Conservation (phyloP, 371 early-diverging fungal genomes). For the Haplosporangium sp. region DNA sequence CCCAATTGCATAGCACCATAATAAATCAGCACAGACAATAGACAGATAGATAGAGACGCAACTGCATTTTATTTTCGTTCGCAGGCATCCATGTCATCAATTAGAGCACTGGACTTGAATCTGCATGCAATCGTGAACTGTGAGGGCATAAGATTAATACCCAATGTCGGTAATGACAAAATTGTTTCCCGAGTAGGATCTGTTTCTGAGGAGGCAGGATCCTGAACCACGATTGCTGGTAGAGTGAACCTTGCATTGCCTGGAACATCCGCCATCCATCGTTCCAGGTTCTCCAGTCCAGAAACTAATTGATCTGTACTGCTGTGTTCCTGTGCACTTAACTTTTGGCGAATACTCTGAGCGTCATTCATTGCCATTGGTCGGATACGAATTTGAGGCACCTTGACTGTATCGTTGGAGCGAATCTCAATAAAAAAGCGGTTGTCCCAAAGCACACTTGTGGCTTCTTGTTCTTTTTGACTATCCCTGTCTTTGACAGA, state of each 20-base stretch:
- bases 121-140: conserved; percentile 6
- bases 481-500: background rate
- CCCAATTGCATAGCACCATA: conserved; percentile 30
- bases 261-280: conserved; percentile 22
- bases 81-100: too few species aligned
- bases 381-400: conserved; percentile 4
- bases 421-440: conserved; percentile 27
- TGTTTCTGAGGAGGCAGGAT: background rate
- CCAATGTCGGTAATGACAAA: conserved; percentile 32
- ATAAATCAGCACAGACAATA: background rate
- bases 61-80: too few species aligned
- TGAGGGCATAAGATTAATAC: conserved; percentile 10
- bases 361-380: conserved; percentile 8
- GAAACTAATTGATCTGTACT: background rate
- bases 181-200: background rate
- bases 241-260: conserved; percentile 24
- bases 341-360: background rate
- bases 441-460: conserved; percentile 33
- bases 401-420: background rate
- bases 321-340: background rate
- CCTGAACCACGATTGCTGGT: conserved; percentile 12
- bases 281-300: background rate
- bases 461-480: background rate
- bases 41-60: too few species aligned
- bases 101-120: conserved; percentile 17